Percentiles rank a stretch among this genome's conserved stretches.
Evolutionary conservation across 75 land plant genomes (phyloP).

Genomic region (Picea glauca): DNA sequence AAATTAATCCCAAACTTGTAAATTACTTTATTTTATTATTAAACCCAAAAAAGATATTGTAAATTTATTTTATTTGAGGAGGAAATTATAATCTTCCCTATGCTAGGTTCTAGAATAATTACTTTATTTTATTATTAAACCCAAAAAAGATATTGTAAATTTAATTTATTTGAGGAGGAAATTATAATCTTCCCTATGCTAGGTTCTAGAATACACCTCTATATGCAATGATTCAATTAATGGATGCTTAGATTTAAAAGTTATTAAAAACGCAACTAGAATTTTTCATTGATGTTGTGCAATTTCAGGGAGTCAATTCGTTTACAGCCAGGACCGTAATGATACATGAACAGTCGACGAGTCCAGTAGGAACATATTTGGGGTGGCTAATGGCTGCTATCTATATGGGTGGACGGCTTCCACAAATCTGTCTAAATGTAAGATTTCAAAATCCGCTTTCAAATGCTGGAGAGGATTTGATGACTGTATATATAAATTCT

Average conservation of each 20-base stretch:
- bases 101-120: no score
- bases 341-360: neutral
- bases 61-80: no score
- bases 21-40: no score
- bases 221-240: constrained; percentile 16
- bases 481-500: neutral
- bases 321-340: neutral
- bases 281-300: neutral
- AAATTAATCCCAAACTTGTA: no score
- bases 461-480: neutral
- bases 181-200: no score
- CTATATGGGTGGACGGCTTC: constrained; percentile 81
- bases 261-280: constrained; percentile 20
- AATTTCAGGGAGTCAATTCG: neutral
- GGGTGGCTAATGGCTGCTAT: constrained; percentile 79
- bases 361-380: constrained; percentile 33
- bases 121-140: no score
- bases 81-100: no score
- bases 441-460: neutral
- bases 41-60: no score
- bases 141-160: no score
- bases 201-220: neutral
- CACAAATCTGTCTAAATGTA: constrained; percentile 74
- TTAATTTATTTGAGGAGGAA: no score
- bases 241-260: constrained; percentile 11